Evolutionary conservation across 495 filamentous ascomycete genomes (phyloP), one percentile per base, ranked within the genome.

Genomic region (Staphylotrichum tortipilum): DNA sequence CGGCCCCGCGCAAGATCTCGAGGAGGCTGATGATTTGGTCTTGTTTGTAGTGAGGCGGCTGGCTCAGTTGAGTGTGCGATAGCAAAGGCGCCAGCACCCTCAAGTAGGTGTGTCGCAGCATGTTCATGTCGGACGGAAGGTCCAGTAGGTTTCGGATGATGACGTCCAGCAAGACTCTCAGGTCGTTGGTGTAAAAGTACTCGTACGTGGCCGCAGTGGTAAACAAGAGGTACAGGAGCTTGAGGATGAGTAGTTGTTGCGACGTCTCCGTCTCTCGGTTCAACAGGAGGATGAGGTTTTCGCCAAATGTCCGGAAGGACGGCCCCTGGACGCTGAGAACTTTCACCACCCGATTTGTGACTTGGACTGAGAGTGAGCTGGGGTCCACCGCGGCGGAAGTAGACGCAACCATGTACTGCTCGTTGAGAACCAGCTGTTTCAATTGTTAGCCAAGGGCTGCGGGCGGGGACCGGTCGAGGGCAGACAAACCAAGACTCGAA

Each of bases 131-230:
- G 49, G 85, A 82, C 0, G 91, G 90, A 5, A 98, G 76, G 63
- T 98, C 92, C 31, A 97, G 79, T 11, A 98, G 75, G 56, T 98
- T 98, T 30, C 92, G 89, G 48, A 98, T 88, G 45, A 97, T 86
- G 59, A 98, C 91, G 59, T 98, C 92, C 34, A 97, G 78, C 12
- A 98, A 78, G 11, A 98, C 92, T 35, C 87, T 86, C 7, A 98
- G 76, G 60, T 98, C 92, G 64, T 98, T 98, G 17, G 88, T 95
- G 61, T 95, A 98, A 66, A 98, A 98, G 66, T 97, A 98, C 65
- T 98, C 92, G 65, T 89, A 85, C 1, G 94, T 98, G 23, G 85
- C 78, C 4, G 80, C 78, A 11, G 88, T 96, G 9, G 89, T 94
- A 68, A 97, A 97, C 9, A 97, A 78, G 34, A 98, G 80, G 66